Evolutionary conservation across 1,139 yeast species (phyloP).

Genomic region (Geotrichum klebahnii): DNA sequence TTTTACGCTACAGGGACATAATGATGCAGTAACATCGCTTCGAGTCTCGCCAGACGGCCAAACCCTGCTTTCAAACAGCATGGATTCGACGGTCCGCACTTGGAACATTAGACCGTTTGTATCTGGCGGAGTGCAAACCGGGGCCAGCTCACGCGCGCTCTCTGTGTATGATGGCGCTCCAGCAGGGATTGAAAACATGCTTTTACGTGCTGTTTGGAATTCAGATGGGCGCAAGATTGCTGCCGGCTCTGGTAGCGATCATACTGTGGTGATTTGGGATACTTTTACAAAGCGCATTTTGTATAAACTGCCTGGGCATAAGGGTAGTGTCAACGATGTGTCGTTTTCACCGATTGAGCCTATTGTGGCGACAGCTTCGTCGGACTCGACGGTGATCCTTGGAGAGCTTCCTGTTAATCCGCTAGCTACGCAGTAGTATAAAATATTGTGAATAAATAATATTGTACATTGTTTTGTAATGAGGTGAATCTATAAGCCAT

Average conservation of each 20-base stretch:
- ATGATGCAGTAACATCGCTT: slow-evolving; percentile 52
- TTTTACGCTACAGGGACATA: slow-evolving; percentile 46
- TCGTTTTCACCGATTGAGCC: slow-evolving; percentile 40
- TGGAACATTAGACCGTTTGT: slow-evolving; percentile 51
- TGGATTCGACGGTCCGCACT: slow-evolving; percentile 55
- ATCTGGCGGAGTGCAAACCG: slow-evolving; percentile 37
- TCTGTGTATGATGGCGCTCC: slow-evolving; percentile 58
- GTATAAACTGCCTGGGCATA: slow-evolving; percentile 55
- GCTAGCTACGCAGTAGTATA: too few relatives aligned
- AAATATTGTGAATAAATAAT: too few relatives aligned
- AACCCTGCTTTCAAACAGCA: slow-evolving; percentile 51
- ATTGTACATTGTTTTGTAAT: too few relatives aligned
- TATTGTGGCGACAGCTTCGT: slow-evolving; percentile 29
- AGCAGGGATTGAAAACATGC: slow-evolving; percentile 51
- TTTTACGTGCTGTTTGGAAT: slow-evolving; percentile 50
- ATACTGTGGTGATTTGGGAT: slow-evolving; percentile 59
- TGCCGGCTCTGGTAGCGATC: slow-evolving; percentile 60
- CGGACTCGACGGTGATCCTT: slow-evolving; percentile 33
- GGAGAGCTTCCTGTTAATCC: slow-evolving; percentile 28
- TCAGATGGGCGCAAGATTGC: slow-evolving; percentile 42
- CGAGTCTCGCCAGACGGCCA: slow-evolving; percentile 50
- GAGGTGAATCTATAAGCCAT: too few relatives aligned
- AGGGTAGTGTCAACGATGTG: slow-evolving; percentile 59
- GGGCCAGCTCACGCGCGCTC: slow-evolving; percentile 40
- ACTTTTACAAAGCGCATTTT: slow-evolving; percentile 47